Evolutionary conservation across 2,329 filamentous ascomycete genomes (phyloP).

Genomic region (Coniochaeta hoffmannii): DNA sequence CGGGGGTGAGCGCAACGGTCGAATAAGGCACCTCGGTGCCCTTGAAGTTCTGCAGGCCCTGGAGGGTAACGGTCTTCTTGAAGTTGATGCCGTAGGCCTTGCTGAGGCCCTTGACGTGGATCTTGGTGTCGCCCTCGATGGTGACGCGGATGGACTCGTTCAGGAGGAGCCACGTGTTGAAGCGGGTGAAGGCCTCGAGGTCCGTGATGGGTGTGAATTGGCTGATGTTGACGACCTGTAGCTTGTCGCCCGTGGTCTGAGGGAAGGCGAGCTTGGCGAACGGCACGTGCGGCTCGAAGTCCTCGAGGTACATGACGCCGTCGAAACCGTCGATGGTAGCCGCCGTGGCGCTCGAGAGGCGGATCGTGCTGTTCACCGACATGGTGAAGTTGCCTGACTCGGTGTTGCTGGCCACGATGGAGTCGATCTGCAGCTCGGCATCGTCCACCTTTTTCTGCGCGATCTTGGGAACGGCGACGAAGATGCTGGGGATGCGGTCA

Average conservation of each 20-base stretch:
- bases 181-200: conserved; percentile 40
- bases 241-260: conserved; percentile 37
- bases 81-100: conserved; percentile 44
- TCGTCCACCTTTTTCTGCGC: conserved; percentile 48
- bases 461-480: conserved; percentile 48
- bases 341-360: conserved; percentile 41
- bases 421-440: conserved; percentile 43
- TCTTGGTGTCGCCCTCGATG: conserved; percentile 42
- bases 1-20: conserved; percentile 32
- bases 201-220: conserved; percentile 40
- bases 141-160: conserved; percentile 43
- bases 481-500: conserved; percentile 35
- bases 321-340: conserved; percentile 43
- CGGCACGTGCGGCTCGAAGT: conserved; percentile 34
- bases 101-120: conserved; percentile 42
- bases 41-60: conserved; percentile 45
- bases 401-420: conserved; percentile 41
- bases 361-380: conserved; percentile 49
- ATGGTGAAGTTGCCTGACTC: conserved; percentile 37
- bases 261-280: conserved; percentile 47
- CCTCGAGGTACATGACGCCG: conserved; percentile 48
- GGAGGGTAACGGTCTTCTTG: conserved; percentile 44
- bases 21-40: conserved; percentile 46
- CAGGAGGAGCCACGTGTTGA: conserved; percentile 47
- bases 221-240: conserved; percentile 44